Base-by-base conservation (phyloP, 2,329 filamentous ascomycete species). In the Hymenoscyphus occultus region DNA sequence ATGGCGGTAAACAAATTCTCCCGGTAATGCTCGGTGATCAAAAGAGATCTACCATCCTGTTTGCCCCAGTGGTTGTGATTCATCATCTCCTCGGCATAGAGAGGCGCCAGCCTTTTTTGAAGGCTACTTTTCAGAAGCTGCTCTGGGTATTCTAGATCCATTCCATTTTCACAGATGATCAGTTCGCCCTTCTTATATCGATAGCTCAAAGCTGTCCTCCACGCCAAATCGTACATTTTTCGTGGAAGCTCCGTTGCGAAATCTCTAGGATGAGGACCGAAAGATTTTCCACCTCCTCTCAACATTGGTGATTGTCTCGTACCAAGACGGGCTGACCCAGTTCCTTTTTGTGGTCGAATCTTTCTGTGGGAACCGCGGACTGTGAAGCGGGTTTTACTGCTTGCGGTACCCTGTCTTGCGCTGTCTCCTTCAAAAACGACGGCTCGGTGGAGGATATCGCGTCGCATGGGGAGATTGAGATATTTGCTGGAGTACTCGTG, bases 151-250 rank as follows among this genome's bases (percentile, higher is more conserved):
- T 73, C 69, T 66, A 97, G 85, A 69, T 93, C 88, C 79, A 91
- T 84, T 51, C 86, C 85, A 74, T 92, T 89, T 74, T 94, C 89
- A 73, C 95, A 88, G 54, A 99, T 86, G 70, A 97, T 82, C 73
- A 99, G 81, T 80, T 98, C 92, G 59, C 93, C 95, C 70, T 88
- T 87, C 70, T 89, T 84, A 79, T 95, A 98, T 66, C 95, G 88
- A 81, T 97, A 96, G 74, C 90, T 95, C 70, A 99, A 84, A 12
- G 95, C 95, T 56, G 91, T 98, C 75, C 95, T 87, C 92, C 92
- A 98, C 10, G 95, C 95, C 72, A 96, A 84, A 78, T 98, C 93
- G 80, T 99, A 99, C 59, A 97, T 86, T 81, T 98, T 98, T 75
- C 85, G 84, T 72, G 90, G 93, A 63, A 99, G 82, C 16, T 85